These are phyloP conservation scores for Boechera stricta DNA, from an alignment of 345 rosid genomes.

Conservation along the genomic window DNA sequence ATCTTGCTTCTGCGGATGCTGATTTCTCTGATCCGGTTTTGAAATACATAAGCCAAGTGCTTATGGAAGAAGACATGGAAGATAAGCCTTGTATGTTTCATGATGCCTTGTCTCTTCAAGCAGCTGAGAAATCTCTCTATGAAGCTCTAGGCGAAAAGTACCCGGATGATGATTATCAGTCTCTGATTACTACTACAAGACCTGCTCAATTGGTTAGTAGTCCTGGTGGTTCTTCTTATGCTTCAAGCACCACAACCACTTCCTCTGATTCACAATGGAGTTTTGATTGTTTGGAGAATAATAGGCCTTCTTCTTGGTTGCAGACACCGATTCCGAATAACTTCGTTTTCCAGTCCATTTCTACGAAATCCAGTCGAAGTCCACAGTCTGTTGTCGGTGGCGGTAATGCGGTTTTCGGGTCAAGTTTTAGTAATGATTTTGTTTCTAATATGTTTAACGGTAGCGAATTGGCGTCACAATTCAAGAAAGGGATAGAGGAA, in stretches of 20 bases:
- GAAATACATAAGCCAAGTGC: slow-evolving; percentile 68
- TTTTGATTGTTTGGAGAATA: slow-evolving; percentile 50
- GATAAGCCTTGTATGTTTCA: slow-evolving; percentile 64
- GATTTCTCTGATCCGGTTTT: slow-evolving; percentile 66
- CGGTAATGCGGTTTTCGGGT: slow-evolving; percentile 41
- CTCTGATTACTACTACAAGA: slow-evolving; percentile 41
- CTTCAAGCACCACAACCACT: slow-evolving; percentile 41
- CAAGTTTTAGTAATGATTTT: slow-evolving; percentile 48
- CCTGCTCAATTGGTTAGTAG: slow-evolving; percentile 44
- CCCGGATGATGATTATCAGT: slow-evolving; percentile 48
- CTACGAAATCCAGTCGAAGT: slow-evolving; percentile 13
- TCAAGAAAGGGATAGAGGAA: slow-evolving; percentile 75
- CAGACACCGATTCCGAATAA: slow-evolving; percentile 46
- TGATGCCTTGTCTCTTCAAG: slow-evolving; percentile 72
- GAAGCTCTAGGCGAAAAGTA: slow-evolving; percentile 66
- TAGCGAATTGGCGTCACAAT: slow-evolving; percentile 53
- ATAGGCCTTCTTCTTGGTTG: slow-evolving; percentile 40
- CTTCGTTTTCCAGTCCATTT: slow-evolving; percentile 58
- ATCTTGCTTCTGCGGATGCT: slow-evolving; percentile 46
- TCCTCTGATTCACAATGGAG: slow-evolving; percentile 52
- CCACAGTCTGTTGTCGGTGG: slow-evolving; percentile 31
- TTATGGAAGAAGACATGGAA: slow-evolving; percentile 78
- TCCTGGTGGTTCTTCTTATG: slow-evolving; percentile 48
- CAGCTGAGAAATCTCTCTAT: slow-evolving; percentile 73
- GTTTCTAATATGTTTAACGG: slow-evolving; percentile 49